phyloP scores from a whole-genome alignment of 192 early-diverging fungal species.

The Paraglomus occultum region DNA sequence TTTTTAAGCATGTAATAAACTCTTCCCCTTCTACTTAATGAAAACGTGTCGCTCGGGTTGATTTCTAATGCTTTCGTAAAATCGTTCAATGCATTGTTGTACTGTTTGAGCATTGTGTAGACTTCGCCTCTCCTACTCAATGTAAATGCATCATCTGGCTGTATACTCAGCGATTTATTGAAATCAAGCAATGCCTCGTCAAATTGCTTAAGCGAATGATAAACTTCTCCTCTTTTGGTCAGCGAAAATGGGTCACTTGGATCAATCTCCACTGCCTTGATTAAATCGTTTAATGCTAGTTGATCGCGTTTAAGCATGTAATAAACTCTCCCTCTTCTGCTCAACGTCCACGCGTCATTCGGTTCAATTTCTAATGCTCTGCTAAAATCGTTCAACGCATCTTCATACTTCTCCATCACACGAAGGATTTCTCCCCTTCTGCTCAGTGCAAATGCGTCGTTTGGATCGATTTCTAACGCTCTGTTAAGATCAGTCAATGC shows the following conservation, averaged over 20 bases:
- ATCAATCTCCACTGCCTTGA: background rate
- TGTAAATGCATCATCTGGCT: background rate
- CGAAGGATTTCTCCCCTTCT: slow-evolving; percentile 22
- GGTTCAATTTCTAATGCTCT: slow-evolving; percentile 12
- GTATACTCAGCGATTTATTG: background rate
- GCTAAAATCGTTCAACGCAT: slow-evolving; percentile 5
- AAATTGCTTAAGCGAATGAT: background rate
- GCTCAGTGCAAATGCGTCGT: background rate
- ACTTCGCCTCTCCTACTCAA: slow-evolving; percentile 6
- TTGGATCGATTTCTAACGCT: slow-evolving; percentile 12
- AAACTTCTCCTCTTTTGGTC: slow-evolving; percentile 10
- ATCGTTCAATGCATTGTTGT: background rate
- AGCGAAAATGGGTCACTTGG: background rate
- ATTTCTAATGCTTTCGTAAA: background rate
- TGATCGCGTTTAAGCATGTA: background rate
- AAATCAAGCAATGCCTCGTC: background rate
- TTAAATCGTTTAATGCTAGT: slow-evolving; percentile 7
- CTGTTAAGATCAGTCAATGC: background rate
- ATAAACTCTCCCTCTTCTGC: slow-evolving; percentile 5
- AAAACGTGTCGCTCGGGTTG: background rate
- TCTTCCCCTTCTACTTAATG: slow-evolving; percentile 8
- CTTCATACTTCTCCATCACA: background rate
- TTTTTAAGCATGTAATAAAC: background rate
- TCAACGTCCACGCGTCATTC: background rate
- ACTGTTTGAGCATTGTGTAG: background rate